phyloP scores from a whole-genome alignment of 495 filamentous ascomycete genomes.

The Aspergillus carlsbadensis region DNA sequence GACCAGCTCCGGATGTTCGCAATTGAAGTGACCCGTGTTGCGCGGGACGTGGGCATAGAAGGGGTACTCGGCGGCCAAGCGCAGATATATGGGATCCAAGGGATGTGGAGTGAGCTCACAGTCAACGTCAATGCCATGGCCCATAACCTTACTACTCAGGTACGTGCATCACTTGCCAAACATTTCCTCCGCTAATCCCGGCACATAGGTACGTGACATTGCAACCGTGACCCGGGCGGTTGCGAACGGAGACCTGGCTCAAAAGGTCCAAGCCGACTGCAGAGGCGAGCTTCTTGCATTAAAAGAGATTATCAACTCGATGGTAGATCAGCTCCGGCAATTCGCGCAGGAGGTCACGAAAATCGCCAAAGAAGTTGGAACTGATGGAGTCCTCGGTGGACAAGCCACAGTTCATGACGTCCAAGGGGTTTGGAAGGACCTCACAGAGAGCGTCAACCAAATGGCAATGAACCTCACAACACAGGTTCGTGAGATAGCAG shows the following conservation, averaged over 20 bases:
- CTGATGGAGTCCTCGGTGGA: conserved; percentile 90
- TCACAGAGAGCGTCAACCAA: conserved; percentile 97
- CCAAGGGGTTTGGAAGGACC: conserved; percentile 94
- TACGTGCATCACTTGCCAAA: too few relatives aligned
- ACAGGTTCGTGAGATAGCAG: conserved; percentile 96
- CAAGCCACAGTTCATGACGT: conserved; percentile 97
- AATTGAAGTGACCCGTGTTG: conserved; percentile 93
- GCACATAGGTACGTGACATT: conserved; percentile 98
- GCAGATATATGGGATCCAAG: conserved; percentile 82
- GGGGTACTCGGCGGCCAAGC: conserved; percentile 98
- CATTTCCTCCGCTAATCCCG: too few relatives aligned
- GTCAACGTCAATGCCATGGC: conserved; percentile 99
- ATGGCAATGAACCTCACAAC: conserved; percentile 99
- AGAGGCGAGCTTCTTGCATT: conserved; percentile 94
- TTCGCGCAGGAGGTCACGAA: conserved; percentile 99
- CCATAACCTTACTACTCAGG: conserved; percentile 95
- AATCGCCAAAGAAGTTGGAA: conserved; percentile 95
- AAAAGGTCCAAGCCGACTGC: conserved; percentile 95
- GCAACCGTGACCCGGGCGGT: conserved; percentile 97
- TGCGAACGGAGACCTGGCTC: conserved; percentile 91
- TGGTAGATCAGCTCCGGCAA: conserved; percentile 98
- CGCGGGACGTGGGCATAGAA: conserved; percentile 95
- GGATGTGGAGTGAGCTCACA: conserved; percentile 95
- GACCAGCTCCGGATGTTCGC: conserved; percentile 96
- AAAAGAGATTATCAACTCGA: conserved; percentile 97